Evolutionary conservation across 1,139 yeast genomes (phyloP), one percentile per base, ranked within the genome.

Genomic region (Pichia sp.): DNA sequence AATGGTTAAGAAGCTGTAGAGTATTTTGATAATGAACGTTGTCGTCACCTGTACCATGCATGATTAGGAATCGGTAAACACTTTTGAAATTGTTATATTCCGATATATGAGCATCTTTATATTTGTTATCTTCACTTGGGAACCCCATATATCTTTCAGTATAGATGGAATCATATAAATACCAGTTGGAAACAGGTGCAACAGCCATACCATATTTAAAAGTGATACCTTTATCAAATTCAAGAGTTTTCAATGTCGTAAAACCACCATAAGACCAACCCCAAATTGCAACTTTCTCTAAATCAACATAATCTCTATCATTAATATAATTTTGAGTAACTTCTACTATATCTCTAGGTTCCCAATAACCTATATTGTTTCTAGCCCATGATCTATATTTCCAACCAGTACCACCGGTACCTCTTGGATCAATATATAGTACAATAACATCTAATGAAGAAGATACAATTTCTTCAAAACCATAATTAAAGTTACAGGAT

Each of bases 21-120:
- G 94, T 82, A 62, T 91, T 88, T 59, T 88, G 96, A 48, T 88
- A 66, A 62, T 91, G 98, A 20, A 91, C 99, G 61, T 91, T 91
- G 58, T 93, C 99, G 62, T 91, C 99, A 3, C 94, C 94, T 0
- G 97, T 83, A 1, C 99, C 99, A 56, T 91, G 98, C 81, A 89
- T 81, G 5, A 91, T 56, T 47, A 91, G 62, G 55, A 93, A 84
- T 49, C 96, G 67, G 28, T 71, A 64, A 1, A 72, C 61, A 2
- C 57, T 50, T 31, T 63, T 59, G 53, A 82, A 79, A n/a, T 67
- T 66, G 1, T 63, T 68, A 35, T 74, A 58, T 26, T 79, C 68
- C 3, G 63, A 64, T 28, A 83, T 72, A 11, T 70, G 62, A 3
- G 67, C 52, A 5, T 60, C 58, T 6, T 36, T 11, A 36, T 56